Base-by-base conservation (phyloP, 2,329 filamentous ascomycete species). In the Fusarium sp. region DNA sequence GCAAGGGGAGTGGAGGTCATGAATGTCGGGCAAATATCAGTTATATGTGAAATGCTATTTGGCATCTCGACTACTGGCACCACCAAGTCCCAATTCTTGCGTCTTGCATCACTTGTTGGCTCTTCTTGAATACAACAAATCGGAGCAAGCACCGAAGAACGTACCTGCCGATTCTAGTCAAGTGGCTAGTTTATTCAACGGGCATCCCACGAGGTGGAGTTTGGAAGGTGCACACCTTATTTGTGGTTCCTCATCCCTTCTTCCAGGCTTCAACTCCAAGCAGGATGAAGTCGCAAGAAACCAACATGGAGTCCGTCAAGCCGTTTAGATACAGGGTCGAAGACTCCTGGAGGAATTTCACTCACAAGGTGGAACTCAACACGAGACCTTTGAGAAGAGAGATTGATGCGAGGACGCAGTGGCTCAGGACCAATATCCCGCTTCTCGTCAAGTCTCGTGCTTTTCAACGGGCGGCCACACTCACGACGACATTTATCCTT, bases 371-470 rank as follows among this genome's bases (percentile, higher is more conserved):
- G 17, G 33, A 59, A n/a, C 20, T 38, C 6, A 37, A 37, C 17
- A 8, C 35, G 9, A 45, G 32, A 11, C 68, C 68, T 11, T 40
- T 72, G 4, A 74, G 59, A 32, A 40, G 14, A 25, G 66, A 54
- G 59, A n/a, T 74, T 9, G 59, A 40, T 25, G 35, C 33, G 9
- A 32, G 37, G 11, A 22, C 25, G 1, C 25, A 47, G 15, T 45
- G 58, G 37, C 22, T 22, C 1, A 61, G 25, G n/a, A 37, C 35
- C 14, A 22, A 59, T 27, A 14, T 58, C 9, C 71, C 73, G 12
- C 37, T 54, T 1, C 32, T 77, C 2, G 60, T 71, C 33, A 78
- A 66, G 57, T 75, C 76, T 37, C 72, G 75, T 2, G 67, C 66
- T 4, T 78, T 78, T 65, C 72, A 65, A 52, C 69, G 71, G 15